Conservation (phyloP, 805 yeast genomes). For the Candida cerambycidarum region DNA sequence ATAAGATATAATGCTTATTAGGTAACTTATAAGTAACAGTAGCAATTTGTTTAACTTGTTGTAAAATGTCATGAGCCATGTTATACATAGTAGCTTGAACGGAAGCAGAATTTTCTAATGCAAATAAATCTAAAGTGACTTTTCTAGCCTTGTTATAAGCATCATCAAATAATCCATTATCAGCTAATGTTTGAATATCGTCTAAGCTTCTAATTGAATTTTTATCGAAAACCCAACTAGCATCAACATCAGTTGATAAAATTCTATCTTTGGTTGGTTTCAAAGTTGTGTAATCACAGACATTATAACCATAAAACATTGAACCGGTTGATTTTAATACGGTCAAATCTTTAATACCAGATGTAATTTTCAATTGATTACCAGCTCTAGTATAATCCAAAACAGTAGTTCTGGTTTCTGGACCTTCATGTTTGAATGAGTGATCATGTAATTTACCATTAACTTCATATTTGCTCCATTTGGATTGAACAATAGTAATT, state of each 20-base stretch:
- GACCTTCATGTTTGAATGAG: slow-evolving; percentile 82
- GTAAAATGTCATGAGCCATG: slow-evolving; percentile 76
- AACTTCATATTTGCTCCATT: slow-evolving; percentile 77
- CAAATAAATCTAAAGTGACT: slow-evolving; percentile 74
- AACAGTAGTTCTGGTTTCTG: slow-evolving; percentile 67
- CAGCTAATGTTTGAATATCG: slow-evolving; percentile 51
- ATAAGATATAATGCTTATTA: slow-evolving; percentile 86
- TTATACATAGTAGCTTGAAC: slow-evolving; percentile 97
- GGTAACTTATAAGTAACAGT: slow-evolving; percentile 78
- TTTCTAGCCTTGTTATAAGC: slow-evolving; percentile 63
- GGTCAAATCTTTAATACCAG: slow-evolving; percentile 75
- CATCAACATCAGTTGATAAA: slow-evolving; percentile 81
- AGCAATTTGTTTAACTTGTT: slow-evolving; percentile 52
- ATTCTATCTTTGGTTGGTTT: slow-evolving; percentile 82
- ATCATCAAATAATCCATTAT: slow-evolving; percentile 61
- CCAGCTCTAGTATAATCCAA: slow-evolving; percentile 53
- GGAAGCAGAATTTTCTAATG: slow-evolving; percentile 84
- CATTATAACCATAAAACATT: slow-evolving; percentile 84
- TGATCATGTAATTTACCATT: slow-evolving; percentile 78
- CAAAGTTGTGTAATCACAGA: slow-evolving; percentile 87
- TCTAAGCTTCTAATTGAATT: slow-evolving; percentile 50
- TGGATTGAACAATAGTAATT: slow-evolving; percentile 64
- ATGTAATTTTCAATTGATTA: slow-evolving; percentile 53
- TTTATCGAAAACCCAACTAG: slow-evolving; percentile 65
- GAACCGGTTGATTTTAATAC: slow-evolving; percentile 90